Evolutionary conservation across 2,329 filamentous ascomycete species (phyloP).

Genomic region (Verticillium albo-atrum): DNA sequence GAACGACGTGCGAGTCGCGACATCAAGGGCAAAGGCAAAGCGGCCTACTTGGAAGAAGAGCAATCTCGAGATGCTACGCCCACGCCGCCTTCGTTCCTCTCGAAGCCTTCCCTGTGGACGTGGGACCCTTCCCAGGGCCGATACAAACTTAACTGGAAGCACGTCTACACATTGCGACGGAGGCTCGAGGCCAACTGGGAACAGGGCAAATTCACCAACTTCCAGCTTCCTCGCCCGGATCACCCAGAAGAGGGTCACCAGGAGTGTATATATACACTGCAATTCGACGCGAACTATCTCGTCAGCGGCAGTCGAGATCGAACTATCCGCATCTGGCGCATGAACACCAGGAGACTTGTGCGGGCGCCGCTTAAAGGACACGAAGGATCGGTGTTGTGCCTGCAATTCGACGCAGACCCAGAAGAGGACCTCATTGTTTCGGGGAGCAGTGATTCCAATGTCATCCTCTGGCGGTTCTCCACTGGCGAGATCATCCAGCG

Average conservation of each 20-base stretch:
- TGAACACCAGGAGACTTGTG: constrained; percentile 74
- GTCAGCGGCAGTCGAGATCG: constrained; percentile 91
- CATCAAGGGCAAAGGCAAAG: constrained; percentile 24
- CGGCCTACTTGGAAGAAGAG: constrained; percentile 7
- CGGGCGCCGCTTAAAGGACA: constrained; percentile 73
- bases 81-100: constrained; percentile 29
- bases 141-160: constrained; percentile 82
- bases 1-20: constrained; percentile 8
- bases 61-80: not conserved
- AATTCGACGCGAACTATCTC: constrained; percentile 79
- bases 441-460: constrained; percentile 85
- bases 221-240: constrained; percentile 83
- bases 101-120: constrained; percentile 27
- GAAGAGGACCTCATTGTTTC: constrained; percentile 92
- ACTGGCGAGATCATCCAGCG: constrained; percentile 79
- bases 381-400: constrained; percentile 80
- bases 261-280: constrained; percentile 93
- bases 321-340: constrained; percentile 84
- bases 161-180: constrained; percentile 83
- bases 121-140: constrained; percentile 43
- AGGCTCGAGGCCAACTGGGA: constrained; percentile 90
- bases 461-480: constrained; percentile 91
- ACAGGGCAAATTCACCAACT: constrained; percentile 74
- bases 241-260: constrained; percentile 77
- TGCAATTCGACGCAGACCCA: constrained; percentile 88